Conservation (phyloP, 257 asterid genomes). For the Paraleonurus japonicus region DNA sequence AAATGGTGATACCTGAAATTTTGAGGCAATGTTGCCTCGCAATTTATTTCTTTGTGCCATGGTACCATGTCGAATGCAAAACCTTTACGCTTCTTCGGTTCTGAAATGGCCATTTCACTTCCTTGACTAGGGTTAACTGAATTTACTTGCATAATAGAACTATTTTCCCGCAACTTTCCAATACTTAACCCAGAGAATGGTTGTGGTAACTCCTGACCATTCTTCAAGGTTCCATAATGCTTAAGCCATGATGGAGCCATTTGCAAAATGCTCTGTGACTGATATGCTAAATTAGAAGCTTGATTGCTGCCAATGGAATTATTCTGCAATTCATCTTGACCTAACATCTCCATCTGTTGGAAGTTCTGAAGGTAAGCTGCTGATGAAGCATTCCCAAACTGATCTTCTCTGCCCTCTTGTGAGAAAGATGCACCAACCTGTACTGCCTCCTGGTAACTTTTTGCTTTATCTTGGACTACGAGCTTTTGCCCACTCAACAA, state of each 20-base stretch:
- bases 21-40: constrained; percentile 33
- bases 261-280: constrained; percentile 37
- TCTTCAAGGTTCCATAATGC: constrained; percentile 42
- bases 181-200: constrained; percentile 32
- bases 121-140: constrained; percentile 34
- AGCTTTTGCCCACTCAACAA: constrained; percentile 29
- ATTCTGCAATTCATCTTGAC: constrained; percentile 29
- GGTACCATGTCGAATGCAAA: constrained; percentile 44
- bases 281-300: constrained; percentile 27
- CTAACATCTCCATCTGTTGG: constrained; percentile 24
- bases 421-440: constrained; percentile 25
- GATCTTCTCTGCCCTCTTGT: constrained; percentile 31
- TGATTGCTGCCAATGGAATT: constrained; percentile 27
- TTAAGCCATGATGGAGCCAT: constrained; percentile 61
- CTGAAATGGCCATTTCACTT: constrained; percentile 32
- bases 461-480: constrained; percentile 30
- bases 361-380: constrained; percentile 25
- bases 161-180: constrained; percentile 33
- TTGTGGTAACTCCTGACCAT: constrained; percentile 38
- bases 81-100: constrained; percentile 57
- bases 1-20: constrained; percentile 44
- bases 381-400: constrained; percentile 30
- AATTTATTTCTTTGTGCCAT: constrained; percentile 69
- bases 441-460: constrained; percentile 20
- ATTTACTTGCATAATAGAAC: constrained; percentile 36